These are phyloP conservation scores for Citrus sinensis DNA, from an alignment of 345 rosid species.

Conservation along the genomic window DNA sequence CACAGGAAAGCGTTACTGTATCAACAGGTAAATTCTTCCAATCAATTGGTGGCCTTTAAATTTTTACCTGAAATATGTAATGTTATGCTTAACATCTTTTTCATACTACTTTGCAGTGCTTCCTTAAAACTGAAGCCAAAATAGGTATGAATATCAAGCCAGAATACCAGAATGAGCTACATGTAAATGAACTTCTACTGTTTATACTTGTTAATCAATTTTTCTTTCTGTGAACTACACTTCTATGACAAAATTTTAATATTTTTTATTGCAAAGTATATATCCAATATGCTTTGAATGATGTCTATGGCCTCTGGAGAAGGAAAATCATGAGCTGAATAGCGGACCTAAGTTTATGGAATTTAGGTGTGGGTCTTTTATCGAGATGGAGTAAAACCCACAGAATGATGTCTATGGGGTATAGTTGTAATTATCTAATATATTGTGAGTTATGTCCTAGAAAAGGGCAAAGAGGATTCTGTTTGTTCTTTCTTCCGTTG, in stretches of 20 bases:
- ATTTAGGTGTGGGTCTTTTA: background rate
- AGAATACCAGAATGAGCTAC: background rate
- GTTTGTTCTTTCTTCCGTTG: background rate
- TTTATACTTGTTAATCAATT: background rate
- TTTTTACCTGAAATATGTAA: background rate
- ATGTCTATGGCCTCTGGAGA: background rate
- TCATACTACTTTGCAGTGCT: conserved; percentile 33
- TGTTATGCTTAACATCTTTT: background rate
- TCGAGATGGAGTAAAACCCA: background rate
- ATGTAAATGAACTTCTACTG: background rate
- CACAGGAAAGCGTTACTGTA: conserved; percentile 79
- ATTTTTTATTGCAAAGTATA: background rate
- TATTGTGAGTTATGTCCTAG: background rate
- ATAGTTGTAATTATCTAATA: background rate
- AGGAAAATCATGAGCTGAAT: background rate
- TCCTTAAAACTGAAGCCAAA: conserved; percentile 41
- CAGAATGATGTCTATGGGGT: background rate
- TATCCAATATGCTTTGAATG: background rate
- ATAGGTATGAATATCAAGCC: conserved; percentile 8
- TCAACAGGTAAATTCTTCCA: conserved; percentile 58
- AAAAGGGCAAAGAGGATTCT: background rate
- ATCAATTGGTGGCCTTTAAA: background rate
- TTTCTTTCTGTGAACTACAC: background rate
- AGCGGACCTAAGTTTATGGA: background rate
- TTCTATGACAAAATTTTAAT: background rate